Conservation (phyloP, 164 flowering plant genomes). For the Piper betle region DNA sequence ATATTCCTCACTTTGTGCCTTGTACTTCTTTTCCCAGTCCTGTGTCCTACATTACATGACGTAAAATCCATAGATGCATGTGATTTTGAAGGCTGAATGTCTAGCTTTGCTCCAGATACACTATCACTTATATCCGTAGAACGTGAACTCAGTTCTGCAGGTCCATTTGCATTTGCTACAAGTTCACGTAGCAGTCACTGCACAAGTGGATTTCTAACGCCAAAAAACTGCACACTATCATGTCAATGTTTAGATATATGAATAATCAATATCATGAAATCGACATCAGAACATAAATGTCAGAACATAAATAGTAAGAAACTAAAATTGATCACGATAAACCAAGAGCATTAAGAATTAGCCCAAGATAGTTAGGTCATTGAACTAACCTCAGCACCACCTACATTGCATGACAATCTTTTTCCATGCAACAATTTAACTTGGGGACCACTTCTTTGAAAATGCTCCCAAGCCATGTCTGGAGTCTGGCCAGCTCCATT, state of each 20-base stretch:
- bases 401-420: conserved; percentile 70
- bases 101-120: conserved; percentile 13
- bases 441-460: conserved; percentile 48
- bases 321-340: too few species aligned
- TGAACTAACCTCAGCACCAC: conserved; percentile 59
- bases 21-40: conserved; percentile 32
- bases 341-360: too few species aligned
- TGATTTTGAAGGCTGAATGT: conserved; percentile 8
- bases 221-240: conserved; percentile 61
- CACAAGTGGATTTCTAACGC: conserved; percentile 73
- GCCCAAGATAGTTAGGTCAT: not conserved
- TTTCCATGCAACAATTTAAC: conserved; percentile 54
- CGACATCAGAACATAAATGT: too few species aligned
- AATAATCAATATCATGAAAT: too few species aligned
- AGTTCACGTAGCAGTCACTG: conserved; percentile 78
- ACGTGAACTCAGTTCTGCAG: conserved; percentile 22
- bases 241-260: too few species aligned
- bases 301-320: too few species aligned
- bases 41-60: conserved; percentile 14
- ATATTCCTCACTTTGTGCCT: too few species aligned
- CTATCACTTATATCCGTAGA: conserved; percentile 21
- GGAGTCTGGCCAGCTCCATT: conserved; percentile 61
- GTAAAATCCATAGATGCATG: conserved; percentile 25
- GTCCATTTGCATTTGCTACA: conserved; percentile 45
- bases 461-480: conserved; percentile 69